Conservation (phyloP, 306 rosid genomes). For the Hylodesmum podocarpum region DNA sequence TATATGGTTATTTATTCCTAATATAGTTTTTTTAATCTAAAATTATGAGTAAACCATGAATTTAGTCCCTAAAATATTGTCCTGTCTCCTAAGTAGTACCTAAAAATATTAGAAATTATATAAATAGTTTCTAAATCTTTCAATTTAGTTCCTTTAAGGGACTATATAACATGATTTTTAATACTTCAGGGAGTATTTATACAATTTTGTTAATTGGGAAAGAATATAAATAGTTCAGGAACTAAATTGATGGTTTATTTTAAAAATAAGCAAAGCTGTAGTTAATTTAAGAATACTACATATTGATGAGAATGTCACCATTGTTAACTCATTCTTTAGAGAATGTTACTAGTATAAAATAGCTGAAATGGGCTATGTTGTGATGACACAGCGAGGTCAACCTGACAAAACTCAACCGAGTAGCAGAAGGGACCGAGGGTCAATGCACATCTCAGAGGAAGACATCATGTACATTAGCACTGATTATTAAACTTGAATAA, state of each 20-base stretch:
- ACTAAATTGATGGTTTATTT: no score
- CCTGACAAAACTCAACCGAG: conserved; percentile 51
- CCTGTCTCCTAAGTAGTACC: no score
- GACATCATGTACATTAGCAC: conserved; percentile 50
- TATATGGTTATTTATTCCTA: not conserved
- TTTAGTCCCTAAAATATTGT: no score
- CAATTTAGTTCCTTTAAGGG: no score
- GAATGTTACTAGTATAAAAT: not conserved
- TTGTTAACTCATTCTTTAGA: not conserved
- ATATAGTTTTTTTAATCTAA: not conserved
- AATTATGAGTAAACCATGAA: no score
- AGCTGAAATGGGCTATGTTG: not conserved
- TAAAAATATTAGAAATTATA: no score
- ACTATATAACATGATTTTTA: no score
- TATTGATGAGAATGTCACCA: not conserved
- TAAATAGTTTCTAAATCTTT: no score
- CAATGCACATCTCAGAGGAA: conserved; percentile 67
- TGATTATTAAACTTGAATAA: conserved; percentile 12
- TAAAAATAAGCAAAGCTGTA: not conserved
- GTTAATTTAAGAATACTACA: no score
- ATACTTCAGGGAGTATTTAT: no score
- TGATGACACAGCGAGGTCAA: conserved; percentile 69
- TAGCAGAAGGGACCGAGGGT: conserved; percentile 56
- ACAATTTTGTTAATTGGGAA: no score
- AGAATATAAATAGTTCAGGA: no score